phyloP scores from a whole-genome alignment of 441 rosid genomes.

The Gossypium gossypioides region DNA sequence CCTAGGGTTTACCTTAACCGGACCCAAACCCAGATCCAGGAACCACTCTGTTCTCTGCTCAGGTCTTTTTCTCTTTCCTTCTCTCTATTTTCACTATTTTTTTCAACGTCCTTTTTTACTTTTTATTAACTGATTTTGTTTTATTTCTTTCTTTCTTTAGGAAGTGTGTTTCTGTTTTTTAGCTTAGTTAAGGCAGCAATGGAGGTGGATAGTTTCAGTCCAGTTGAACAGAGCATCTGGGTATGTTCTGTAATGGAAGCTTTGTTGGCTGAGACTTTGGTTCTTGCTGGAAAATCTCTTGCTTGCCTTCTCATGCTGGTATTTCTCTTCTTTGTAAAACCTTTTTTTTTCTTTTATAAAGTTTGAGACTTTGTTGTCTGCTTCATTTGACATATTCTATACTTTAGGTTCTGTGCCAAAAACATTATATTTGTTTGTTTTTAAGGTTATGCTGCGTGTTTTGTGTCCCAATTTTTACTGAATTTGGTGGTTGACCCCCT shows the following conservation, averaged over 20 bases:
- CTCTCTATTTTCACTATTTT: neutral
- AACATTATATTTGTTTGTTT: neutral
- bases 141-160: conserved; percentile 12
- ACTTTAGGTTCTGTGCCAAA: neutral
- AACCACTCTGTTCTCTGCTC: conserved; percentile 29
- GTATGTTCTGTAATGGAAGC: conserved; percentile 28
- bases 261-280: conserved; percentile 27
- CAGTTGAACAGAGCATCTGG: conserved; percentile 24
- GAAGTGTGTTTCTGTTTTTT: conserved; percentile 15
- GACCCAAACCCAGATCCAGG: conserved; percentile 37
- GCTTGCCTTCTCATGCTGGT: conserved; percentile 42
- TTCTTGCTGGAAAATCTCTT: conserved; percentile 35
- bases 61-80: conserved; percentile 11
- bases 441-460: conserved; percentile 2
- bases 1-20: conserved; percentile 37
- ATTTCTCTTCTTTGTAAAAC: conserved; percentile 11
- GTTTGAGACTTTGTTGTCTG: neutral
- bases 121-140: conserved; percentile 4
- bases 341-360: neutral
- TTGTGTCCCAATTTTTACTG: neutral
- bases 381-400: neutral
- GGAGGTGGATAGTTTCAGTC: conserved; percentile 28
- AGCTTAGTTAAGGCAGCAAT: conserved; percentile 20
- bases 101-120: neutral
- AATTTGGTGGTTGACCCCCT: neutral